A percentile compares a stretch with the other conserved stretches of the same genome.
Conservation (phyloP, 1,284 basidiomycete genomes). For the Chondrostereum purpureum region DNA sequence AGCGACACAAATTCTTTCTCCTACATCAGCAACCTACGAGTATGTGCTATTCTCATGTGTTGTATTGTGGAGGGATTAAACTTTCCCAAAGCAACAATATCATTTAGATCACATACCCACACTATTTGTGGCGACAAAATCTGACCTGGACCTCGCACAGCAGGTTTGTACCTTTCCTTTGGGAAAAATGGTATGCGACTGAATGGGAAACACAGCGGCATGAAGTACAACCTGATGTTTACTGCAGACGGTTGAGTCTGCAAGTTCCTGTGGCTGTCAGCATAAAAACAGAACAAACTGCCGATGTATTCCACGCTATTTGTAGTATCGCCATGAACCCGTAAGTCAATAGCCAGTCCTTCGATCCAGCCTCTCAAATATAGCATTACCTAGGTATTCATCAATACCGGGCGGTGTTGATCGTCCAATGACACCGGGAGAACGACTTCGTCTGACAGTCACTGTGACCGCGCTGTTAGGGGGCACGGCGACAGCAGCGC, state of each 20-base stretch:
- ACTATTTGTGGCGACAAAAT: slow-evolving; percentile 97
- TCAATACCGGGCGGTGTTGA: slow-evolving; percentile 76
- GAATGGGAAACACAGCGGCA: slow-evolving; percentile 56
- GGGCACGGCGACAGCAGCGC: slow-evolving; percentile 60
- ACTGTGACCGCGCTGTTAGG: slow-evolving; percentile 64
- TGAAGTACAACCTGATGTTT: slow-evolving; percentile 97
- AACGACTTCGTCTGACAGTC: slow-evolving; percentile 62
- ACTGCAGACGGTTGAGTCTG: slow-evolving; percentile 79
- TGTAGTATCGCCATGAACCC: slow-evolving; percentile 82
- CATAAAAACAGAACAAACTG: slow-evolving; percentile 77
- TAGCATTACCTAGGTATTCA: slow-evolving; percentile 38
- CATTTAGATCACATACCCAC: slow-evolving; percentile 90
- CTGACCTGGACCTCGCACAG: slow-evolving; percentile 92
- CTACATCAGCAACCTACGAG: slow-evolving; percentile 93
- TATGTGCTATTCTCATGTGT: slow-evolving; percentile 31
- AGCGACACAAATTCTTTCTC: slow-evolving; percentile 99
- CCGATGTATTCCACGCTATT: slow-evolving; percentile 86
- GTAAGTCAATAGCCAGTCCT: slow-evolving; percentile 41
- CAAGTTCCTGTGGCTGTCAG: slow-evolving; percentile 90
- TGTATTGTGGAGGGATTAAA: slow-evolving; percentile 6
- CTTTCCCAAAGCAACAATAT: slow-evolving; percentile 80
- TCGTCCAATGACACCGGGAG: slow-evolving; percentile 61
- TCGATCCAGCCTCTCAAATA: slow-evolving; percentile 10
- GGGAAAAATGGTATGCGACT: slow-evolving; percentile 11
- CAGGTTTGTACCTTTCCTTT: slow-evolving; percentile 48